These are phyloP conservation scores for Rhodotorula sphaerocarpa DNA, from an alignment of 768 basidiomycete genomes.

Conservation along the genomic window DNA sequence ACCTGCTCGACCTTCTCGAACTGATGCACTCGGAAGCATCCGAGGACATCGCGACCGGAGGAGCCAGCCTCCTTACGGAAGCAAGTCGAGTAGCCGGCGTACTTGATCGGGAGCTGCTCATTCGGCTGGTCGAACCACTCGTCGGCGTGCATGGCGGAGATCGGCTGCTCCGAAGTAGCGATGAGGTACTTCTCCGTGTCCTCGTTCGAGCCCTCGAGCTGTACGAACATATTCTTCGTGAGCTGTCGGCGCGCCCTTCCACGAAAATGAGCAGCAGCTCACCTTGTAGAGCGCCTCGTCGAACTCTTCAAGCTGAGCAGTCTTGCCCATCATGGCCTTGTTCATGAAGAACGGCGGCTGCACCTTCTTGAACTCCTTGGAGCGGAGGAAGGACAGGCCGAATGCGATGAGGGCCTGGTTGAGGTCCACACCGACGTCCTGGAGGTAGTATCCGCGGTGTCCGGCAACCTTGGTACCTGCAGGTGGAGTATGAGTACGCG, in stretches of 20 bases:
- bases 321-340: constrained; percentile 93
- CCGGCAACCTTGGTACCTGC: constrained; percentile 83
- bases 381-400: constrained; percentile 83
- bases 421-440: constrained; percentile 88
- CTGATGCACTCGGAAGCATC: constrained; percentile 99
- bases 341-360: constrained; percentile 99
- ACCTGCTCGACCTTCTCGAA: constrained; percentile 92
- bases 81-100: constrained; percentile 64
- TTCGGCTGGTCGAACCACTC: constrained; percentile 96
- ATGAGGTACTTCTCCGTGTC: constrained; percentile 94
- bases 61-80: constrained; percentile 99
- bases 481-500: not conserved
- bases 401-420: constrained; percentile 94
- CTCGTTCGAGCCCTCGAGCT: constrained; percentile 63
- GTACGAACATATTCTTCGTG: not conserved
- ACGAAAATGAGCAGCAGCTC: not conserved
- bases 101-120: constrained; percentile 77
- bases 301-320: constrained; percentile 94
- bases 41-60: constrained; percentile 97
- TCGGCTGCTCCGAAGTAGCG: constrained; percentile 96
- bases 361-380: constrained; percentile 77
- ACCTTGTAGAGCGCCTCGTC: constrained; percentile 74
- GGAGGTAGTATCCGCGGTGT: constrained; percentile 93
- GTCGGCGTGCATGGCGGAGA: constrained; percentile 88
- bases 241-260: not conserved